These are phyloP conservation scores for Kalmanozyma brasiliensis DNA, from an alignment of 1,284 basidiomycete species.

Conservation along the genomic window DNA sequence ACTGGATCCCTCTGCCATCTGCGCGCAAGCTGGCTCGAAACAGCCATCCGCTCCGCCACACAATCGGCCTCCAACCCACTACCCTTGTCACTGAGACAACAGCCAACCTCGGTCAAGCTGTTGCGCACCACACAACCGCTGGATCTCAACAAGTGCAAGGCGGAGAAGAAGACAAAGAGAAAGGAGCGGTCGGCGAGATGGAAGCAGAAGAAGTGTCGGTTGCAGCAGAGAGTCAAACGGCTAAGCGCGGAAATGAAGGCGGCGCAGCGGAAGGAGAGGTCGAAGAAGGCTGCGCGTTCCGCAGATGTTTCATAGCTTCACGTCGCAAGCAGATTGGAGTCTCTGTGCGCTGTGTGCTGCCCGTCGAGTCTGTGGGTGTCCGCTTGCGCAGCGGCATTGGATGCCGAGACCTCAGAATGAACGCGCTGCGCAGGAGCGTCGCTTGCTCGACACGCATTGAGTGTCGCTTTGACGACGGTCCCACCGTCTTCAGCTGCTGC, in stretches of 20 bases:
- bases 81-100: slow-evolving; percentile 5
- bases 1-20: slow-evolving; percentile 16
- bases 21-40: slow-evolving; percentile 36
- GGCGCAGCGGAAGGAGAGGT: background rate
- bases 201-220: slow-evolving; percentile 28
- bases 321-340: too few species aligned
- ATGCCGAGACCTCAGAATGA: too few species aligned
- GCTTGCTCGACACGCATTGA: too few species aligned
- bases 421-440: too few species aligned
- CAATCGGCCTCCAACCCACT: background rate
- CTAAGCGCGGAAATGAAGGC: slow-evolving; percentile 14
- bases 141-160: slow-evolving; percentile 40
- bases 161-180: slow-evolving; percentile 21
- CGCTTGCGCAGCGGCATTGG: too few species aligned
- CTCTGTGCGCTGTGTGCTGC: too few species aligned
- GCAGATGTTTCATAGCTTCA: too few species aligned
- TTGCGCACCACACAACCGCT: slow-evolving; percentile 35
- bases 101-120: slow-evolving; percentile 34
- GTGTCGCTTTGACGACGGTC: too few species aligned
- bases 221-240: slow-evolving; percentile 14
- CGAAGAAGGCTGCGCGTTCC: slow-evolving; percentile 3
- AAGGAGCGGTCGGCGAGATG: slow-evolving; percentile 22
- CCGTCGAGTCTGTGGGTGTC: too few species aligned
- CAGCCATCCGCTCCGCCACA: slow-evolving; percentile 20
- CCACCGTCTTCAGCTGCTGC: too few species aligned